A percentile compares a stretch with the other conserved stretches of the same genome.
These are phyloP conservation scores for Drechslerella dactyloides DNA, from an alignment of 2,329 filamentous ascomycete genomes.

Conservation along the genomic window DNA sequence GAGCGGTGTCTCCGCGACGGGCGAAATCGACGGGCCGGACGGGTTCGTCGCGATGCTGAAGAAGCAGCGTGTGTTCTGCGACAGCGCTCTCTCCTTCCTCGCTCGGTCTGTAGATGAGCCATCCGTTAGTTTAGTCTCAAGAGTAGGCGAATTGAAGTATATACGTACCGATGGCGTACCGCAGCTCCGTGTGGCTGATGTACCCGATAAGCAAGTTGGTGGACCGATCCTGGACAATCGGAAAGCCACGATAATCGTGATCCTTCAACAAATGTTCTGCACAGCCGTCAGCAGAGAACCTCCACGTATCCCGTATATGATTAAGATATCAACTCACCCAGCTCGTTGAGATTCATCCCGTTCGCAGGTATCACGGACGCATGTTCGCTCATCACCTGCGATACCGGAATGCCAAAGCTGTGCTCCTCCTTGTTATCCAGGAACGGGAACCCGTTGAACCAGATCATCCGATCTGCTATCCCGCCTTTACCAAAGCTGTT, in stretches of 20 bases:
- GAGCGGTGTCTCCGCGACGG: constrained; percentile 57
- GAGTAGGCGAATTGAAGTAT: background rate
- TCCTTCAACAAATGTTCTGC: constrained; percentile 67
- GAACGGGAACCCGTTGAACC: constrained; percentile 97
- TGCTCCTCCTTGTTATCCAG: constrained; percentile 97
- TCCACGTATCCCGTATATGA: background rate
- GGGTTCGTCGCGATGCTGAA: constrained; percentile 62
- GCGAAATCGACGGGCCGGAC: constrained; percentile 56
- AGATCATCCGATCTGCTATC: constrained; percentile 97
- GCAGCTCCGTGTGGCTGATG: constrained; percentile 87
- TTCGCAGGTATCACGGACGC: constrained; percentile 75
- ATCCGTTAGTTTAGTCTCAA: background rate
- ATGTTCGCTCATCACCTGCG: constrained; percentile 81
- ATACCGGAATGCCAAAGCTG: constrained; percentile 92
- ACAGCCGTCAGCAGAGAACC: constrained; percentile 2
- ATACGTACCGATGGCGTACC: constrained; percentile 76
- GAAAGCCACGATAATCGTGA: constrained; percentile 89
- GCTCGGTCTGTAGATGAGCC: constrained; percentile 60
- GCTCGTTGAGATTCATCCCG: constrained; percentile 75
- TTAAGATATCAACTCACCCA: constrained; percentile 68
- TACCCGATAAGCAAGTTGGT: constrained; percentile 82
- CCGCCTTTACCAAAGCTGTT: constrained; percentile 93
- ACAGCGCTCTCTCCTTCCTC: constrained; percentile 71
- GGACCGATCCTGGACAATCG: constrained; percentile 77
- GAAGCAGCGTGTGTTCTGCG: constrained; percentile 72